Percentiles rank a stretch among this genome's conserved stretches.
Evolutionary conservation across 1,139 yeast genomes (phyloP).

Genomic region (Zygosaccharomyces sapae): DNA sequence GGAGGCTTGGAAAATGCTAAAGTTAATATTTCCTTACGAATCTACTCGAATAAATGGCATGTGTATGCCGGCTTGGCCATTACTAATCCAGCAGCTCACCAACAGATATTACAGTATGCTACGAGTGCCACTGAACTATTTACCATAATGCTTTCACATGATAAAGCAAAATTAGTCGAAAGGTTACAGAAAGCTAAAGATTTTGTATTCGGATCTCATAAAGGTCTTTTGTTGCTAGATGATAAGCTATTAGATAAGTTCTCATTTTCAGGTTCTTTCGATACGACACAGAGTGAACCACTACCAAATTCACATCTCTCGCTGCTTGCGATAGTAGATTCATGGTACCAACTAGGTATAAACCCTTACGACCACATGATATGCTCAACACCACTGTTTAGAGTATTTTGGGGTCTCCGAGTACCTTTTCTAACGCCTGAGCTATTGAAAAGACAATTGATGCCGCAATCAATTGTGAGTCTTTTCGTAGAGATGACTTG

Average conservation of each 20-base stretch:
- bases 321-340: slow-evolving; percentile 83
- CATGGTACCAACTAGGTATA: slow-evolving; percentile 81
- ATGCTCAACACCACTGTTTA: slow-evolving; percentile 88
- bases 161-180: slow-evolving; percentile 50
- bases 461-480: slow-evolving; percentile 62
- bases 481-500: slow-evolving; percentile 79
- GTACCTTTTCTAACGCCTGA: slow-evolving; percentile 81
- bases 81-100: slow-evolving; percentile 91
- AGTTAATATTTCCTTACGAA: slow-evolving; percentile 84
- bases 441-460: slow-evolving; percentile 66
- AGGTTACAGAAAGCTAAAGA: slow-evolving; percentile 65
- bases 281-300: slow-evolving; percentile 46
- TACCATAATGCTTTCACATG: slow-evolving; percentile 74
- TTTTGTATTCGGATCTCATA: slow-evolving; percentile 63
- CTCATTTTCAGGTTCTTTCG: slow-evolving; percentile 48
- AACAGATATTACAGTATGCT: slow-evolving; percentile 86
- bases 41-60: slow-evolving; percentile 93
- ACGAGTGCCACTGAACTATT: slow-evolving; percentile 77
- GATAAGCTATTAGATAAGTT: slow-evolving; percentile 77
- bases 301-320: slow-evolving; percentile 84
- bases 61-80: slow-evolving; percentile 97
- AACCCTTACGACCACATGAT: slow-evolving; percentile 95
- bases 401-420: slow-evolving; percentile 94
- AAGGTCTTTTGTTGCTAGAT: slow-evolving; percentile 54
- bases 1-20: slow-evolving; percentile 97